Base-by-base conservation (phyloP, 2,329 filamentous ascomycete species). In the Diaporthe caulivora region DNA sequence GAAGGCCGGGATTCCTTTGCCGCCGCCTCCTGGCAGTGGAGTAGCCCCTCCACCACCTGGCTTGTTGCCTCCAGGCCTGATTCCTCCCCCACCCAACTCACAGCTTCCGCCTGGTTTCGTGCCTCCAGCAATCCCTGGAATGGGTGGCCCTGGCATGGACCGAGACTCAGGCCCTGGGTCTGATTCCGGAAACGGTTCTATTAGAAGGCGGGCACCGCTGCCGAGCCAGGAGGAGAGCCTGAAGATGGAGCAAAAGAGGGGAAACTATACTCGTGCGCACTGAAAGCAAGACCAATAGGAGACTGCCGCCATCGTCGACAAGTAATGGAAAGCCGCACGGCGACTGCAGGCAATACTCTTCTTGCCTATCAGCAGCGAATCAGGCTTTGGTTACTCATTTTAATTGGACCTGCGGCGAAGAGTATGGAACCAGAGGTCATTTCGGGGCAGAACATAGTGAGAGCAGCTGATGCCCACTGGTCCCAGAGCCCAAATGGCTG, bases 211-310 rank as follows among this genome's bases (percentile, higher is more conserved):
- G 75, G 94, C 89, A 8, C 94, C 94, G 11, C 83, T 97, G 55
- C 95, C 95, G 0, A 95, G 94, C 80, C 95, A 97, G 83, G 91
- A 94, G 80, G 95, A 97, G 80, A 95, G 93, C 77, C 83, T 97
- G 77, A 90, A 92, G 77, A 90, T 92, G 81, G 94, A 96, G 82
- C 94, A 96, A 86, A 89, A 88, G 72, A 86, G 86, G 70, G 90
- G 90, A 4, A 87, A 91, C 76, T 92, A 91, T 78, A 92, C 89
- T 21, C 82, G 88, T 65, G 80, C 85, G 34, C 83, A 87, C 62
- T 90, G 86, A 78, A 70, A 17, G 2, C 18, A 21, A 18, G 18
- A n/a, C 2, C 31, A 24, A 6, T 17, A 17, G 17, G 31, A 53
- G 26, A 21, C n/a, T 26, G 26, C 21, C 21, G 24, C 26, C 10